Percentiles rank a stretch among this genome's conserved stretches.
These are phyloP conservation scores for Nicotiana obtusifolia DNA, from an alignment of 257 asterid genomes.

Conservation along the genomic window DNA sequence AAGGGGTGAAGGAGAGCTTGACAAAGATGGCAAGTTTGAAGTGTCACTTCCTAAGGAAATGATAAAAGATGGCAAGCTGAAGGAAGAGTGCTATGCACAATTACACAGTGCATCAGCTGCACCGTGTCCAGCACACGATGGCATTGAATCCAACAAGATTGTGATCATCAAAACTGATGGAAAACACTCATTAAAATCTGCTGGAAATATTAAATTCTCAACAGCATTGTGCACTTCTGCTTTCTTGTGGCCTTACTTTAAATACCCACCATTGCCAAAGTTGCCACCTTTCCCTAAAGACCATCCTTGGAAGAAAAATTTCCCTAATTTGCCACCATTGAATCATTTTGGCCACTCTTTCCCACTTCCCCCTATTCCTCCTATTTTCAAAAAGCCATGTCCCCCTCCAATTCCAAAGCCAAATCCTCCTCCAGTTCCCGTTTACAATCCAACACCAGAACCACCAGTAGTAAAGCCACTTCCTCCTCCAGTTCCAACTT, in stretches of 20 bases:
- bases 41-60: slow-evolving; percentile 44
- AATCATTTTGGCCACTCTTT: slow-evolving; percentile 21
- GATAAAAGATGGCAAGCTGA: slow-evolving; percentile 41
- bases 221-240: slow-evolving; percentile 69
- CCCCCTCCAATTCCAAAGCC: slow-evolving; percentile 19
- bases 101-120: slow-evolving; percentile 59
- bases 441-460: slow-evolving; percentile 16
- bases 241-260: slow-evolving; percentile 56
- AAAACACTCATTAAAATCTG: slow-evolving; percentile 39
- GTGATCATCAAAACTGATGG: slow-evolving; percentile 28
- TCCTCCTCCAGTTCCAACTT: slow-evolving; percentile 22
- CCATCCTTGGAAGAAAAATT: slow-evolving; percentile 21
- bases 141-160: slow-evolving; percentile 54
- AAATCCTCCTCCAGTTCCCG: slow-evolving; percentile 28
- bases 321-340: slow-evolving; percentile 31
- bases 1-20: slow-evolving; percentile 49
- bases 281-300: slow-evolving; percentile 35
- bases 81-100: slow-evolving; percentile 75
- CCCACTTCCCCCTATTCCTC: slow-evolving; percentile 27
- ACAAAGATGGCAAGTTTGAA: slow-evolving; percentile 59
- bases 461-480: slow-evolving; percentile 16
- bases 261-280: slow-evolving; percentile 53
- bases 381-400: slow-evolving; percentile 26
- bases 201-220: slow-evolving; percentile 53
- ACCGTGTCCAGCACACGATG: slow-evolving; percentile 70